Evolutionary conservation across 345 rosid genomes (phyloP), one percentile per base, ranked within the genome.

Genomic region (Citrus australasica): DNA sequence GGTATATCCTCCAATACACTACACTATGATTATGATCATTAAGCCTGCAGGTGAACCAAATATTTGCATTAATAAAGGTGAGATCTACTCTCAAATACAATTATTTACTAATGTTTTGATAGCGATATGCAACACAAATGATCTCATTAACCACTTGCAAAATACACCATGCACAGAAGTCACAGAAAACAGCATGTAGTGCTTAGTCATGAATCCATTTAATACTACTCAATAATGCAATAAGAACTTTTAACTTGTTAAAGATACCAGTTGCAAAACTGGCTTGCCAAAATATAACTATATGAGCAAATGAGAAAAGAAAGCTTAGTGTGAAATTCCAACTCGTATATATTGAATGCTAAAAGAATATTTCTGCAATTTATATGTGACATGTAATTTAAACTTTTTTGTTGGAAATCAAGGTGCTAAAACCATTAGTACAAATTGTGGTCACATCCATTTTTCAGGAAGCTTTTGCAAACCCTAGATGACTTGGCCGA

Each of bases 381-480:
- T 46, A 13, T 46, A 46, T 13, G 51, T 11, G 17, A 13, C 51
- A 46, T 11, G 51, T 13, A 46, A 46, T 46, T 46, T 46, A 1
- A 46, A 46, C 16, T 46, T 60, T 37, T 32, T 60, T 7, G 8
- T 4, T 6, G 75, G 17, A 38, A 73, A 25, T 25, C 53, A 0
- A 24, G 64, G 21, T 2, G 25, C 60, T 48, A 24, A 73, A 30
- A 25, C 38, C 68, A 38, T 9, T 38, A 38, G 24, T 28, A 74
- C 55, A 16, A 9, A 25, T 60, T n/a, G 55, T 19, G 40, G 71
- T 38, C 78, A 32, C 33, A 24, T 37, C 56, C 66, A 76, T 67
- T 67, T 55, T 66, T 76, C 65, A 76, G 67, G 73, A 67, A 67
- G 79, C 65, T 66, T 76, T 76, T 67, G 40, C 65, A 67, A 67